Evolutionary conservation across 2,329 filamentous ascomycete genomes (phyloP).

Genomic region (Elsinoe ampelina): DNA sequence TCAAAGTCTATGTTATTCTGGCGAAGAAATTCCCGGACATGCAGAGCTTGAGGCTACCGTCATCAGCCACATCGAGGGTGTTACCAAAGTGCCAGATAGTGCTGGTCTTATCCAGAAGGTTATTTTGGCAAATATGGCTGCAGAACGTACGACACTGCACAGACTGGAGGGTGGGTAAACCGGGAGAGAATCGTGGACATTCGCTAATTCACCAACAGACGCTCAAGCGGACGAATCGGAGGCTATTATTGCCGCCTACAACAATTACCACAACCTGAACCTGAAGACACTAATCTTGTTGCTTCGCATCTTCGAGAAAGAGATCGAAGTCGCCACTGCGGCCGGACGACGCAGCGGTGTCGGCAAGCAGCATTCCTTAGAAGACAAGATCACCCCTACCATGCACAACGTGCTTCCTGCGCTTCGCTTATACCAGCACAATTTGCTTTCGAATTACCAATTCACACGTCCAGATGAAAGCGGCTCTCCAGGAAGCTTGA

Average conservation of each 20-base stretch:
- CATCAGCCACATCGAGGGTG: conserved; percentile 63
- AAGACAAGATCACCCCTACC: conserved; percentile 47
- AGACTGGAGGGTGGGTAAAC: conserved; percentile 44
- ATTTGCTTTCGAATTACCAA: conserved; percentile 50
- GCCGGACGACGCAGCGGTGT: not conserved
- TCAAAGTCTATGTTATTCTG: conserved; percentile 75
- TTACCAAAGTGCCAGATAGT: conserved; percentile 59
- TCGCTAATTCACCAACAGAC: conserved; percentile 19
- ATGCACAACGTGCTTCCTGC: conserved; percentile 54
- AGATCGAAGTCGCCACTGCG: not conserved
- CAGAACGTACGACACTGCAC: conserved; percentile 62
- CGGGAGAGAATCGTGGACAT: not conserved
- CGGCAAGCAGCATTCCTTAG: conserved; percentile 25
- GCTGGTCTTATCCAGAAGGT: conserved; percentile 65
- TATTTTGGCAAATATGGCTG: conserved; percentile 75
- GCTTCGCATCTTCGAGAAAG: not conserved
- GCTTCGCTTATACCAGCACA: conserved; percentile 59
- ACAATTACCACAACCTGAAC: conserved; percentile 2
- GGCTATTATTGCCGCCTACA: conserved; percentile 14
- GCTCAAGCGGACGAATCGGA: conserved; percentile 27
- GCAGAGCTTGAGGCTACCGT: conserved; percentile 80
- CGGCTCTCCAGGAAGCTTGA: conserved; percentile 46
- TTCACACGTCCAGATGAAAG: conserved; percentile 46
- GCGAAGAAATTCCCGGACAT: conserved; percentile 62
- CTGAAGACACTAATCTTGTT: not conserved